Evolutionary conservation across 441 rosid species (phyloP), one percentile per base, ranked within the genome.

Genomic region (Hura crepitans): DNA sequence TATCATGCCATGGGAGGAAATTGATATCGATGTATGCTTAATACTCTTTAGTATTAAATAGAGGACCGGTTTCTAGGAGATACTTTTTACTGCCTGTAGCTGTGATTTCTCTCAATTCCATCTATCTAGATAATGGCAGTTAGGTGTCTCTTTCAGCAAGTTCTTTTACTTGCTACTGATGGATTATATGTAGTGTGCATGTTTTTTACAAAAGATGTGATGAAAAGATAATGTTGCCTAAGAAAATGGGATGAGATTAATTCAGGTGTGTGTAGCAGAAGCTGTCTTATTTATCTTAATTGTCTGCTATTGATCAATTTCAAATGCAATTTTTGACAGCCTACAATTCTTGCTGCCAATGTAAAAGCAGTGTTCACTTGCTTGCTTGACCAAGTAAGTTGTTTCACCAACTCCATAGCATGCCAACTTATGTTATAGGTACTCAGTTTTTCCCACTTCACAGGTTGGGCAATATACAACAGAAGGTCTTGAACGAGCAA

Each of bases 401-500:
- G 79, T 73, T 71, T 78, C 53, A 71, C 31, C 68, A 53, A 72
- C 59, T 73, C 6, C 25, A 6, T 23, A 18, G 30, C 72, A 66
- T 66, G 43, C 60, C 59, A 43, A 54, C 53, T 69, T 60, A 53
- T 71, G 43, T 74, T n/a, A 30, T 67, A 11, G 62, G 11, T 61
- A 31, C 63, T 53, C 31, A 35, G 39, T 54, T 20, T 70, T 70
- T 49, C 18, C 51, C 62, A 22, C 64, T 70, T 77, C 80, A 39
- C 85, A 93, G 99, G 97, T 93, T 64, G 87, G 97, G 73, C 81
- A 82, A 71, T 93, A 93, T 78, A 87, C 91, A 85, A 88, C 98
- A 25, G 97, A 88, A 59, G 97, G 99, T 77, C 98, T 96, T 79
- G 99, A 91, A 79, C 86, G 97, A 83, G 93, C 98, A 70, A 86